Base-by-base conservation (phyloP, 176 grass and related monocot genomes). In the Avena insularis region DNA sequence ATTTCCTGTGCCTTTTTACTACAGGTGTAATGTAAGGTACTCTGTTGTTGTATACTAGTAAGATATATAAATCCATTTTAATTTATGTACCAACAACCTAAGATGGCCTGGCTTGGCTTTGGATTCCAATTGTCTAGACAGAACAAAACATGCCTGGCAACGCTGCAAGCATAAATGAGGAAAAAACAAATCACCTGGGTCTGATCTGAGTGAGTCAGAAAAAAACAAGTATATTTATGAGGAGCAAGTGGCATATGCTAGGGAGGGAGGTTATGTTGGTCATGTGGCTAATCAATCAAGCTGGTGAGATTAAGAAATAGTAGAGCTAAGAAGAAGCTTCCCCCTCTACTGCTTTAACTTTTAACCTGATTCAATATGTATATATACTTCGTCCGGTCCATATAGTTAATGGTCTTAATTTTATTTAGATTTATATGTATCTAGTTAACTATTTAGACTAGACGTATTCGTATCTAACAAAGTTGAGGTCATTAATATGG, bases 321-420 rank as follows among this genome's bases (percentile, higher is more conserved):
- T 6, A 66, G 46, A 53, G 7, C 83, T 15, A 36, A 38, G 68
- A 48, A 51, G 57, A 78, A 78, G 49, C 49, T 79, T 57, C 50
- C 14, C 50, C 12, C 2, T 5, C 47, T 16, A 2, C 17, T 55
- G 12, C 20, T 66, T 49, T 51, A 13, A 75, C 40, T 55, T 66
- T 27, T 51, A 13, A 75, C 23, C 40, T 70, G 27, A 61, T 54
- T 17, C 2, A 31, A 21, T 73, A 10, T 5, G 2, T 11, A 21
- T 5, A 12, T 11, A 27, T 55, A 43, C 40, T 35, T 2, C 33
- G 0, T 35, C 33, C 2, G 33, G 33, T 35, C 33, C 33, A 35
- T 35, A 35, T 31, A 31, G 29, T 35, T 35, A 35, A 35, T 35
- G 33, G 2, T 35, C 33, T 35, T 35, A 35, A 35, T 35, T 35